Evolutionary conservation across 2,329 filamentous ascomycete genomes (phyloP).

Genomic region (Claviceps purpurea): DNA sequence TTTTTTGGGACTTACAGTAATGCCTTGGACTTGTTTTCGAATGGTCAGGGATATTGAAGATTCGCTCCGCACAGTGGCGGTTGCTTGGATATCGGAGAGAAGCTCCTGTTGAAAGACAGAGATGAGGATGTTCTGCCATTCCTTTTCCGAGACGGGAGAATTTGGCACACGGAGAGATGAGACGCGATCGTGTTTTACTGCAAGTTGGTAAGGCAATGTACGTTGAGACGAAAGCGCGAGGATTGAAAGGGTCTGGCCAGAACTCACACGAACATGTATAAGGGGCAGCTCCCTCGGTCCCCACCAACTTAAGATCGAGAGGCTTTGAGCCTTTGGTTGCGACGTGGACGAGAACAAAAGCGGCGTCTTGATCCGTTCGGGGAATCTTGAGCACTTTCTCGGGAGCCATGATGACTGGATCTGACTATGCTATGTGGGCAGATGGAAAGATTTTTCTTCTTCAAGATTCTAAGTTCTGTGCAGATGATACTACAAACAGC

Average conservation of each 20-base stretch:
- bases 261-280: slow-evolving; percentile 44
- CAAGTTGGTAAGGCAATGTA: neutral
- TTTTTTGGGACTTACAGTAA: slow-evolving; percentile 39
- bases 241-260: neutral
- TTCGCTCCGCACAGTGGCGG: slow-evolving; percentile 43
- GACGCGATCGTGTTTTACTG: slow-evolving; percentile 44
- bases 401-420: slow-evolving; percentile 11
- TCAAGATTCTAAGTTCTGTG: neutral
- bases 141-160: slow-evolving; percentile 41
- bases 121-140: slow-evolving; percentile 52
- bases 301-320: slow-evolving; percentile 53
- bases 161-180: slow-evolving; percentile 39
- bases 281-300: slow-evolving; percentile 51
- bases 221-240: neutral
- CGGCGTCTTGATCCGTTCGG: slow-evolving; percentile 36
- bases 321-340: slow-evolving; percentile 33
- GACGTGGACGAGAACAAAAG: slow-evolving; percentile 49
- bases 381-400: slow-evolving; percentile 41
- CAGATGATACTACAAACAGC: neutral
- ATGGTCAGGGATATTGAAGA: slow-evolving; percentile 45
- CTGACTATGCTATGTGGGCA: neutral
- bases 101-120: slow-evolving; percentile 40
- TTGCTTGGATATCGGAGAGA: slow-evolving; percentile 41
- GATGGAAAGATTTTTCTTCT: neutral
- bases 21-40: slow-evolving; percentile 51